Conservation (phyloP, 23 red algal genomes). For the Pyropia yezoensis region DNA sequence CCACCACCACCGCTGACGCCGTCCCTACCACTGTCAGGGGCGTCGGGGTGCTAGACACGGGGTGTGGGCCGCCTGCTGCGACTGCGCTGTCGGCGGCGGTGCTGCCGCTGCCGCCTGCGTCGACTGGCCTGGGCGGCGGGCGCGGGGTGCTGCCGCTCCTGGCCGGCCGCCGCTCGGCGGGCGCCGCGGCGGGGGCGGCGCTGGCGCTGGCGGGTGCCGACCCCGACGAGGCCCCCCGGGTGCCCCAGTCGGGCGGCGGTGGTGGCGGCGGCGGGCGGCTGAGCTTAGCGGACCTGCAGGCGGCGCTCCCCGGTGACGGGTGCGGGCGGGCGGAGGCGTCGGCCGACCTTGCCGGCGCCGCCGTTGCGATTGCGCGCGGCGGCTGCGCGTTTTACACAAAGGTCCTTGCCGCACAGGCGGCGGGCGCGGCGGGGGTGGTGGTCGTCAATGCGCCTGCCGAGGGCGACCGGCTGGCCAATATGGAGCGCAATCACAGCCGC, state of each 20-base stretch:
- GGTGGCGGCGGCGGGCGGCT: background rate
- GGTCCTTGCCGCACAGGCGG: constrained; percentile 45
- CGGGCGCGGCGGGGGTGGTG: constrained; percentile 66
- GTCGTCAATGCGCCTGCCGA: constrained; percentile 60
- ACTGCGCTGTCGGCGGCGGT: constrained; percentile 5
- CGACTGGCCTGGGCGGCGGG: constrained; percentile 1
- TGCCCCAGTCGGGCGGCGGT: background rate
- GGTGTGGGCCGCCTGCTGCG: background rate
- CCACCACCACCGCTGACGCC: no score
- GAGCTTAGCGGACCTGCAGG: background rate
- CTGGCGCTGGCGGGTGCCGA: constrained; percentile 4
- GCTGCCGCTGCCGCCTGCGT: background rate
- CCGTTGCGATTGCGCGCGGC: constrained; percentile 48
- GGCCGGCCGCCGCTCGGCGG: constrained; percentile 9
- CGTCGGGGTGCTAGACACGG: no score
- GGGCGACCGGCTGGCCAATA: constrained; percentile 61
- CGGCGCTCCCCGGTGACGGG: constrained; percentile 25
- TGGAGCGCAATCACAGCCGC: constrained; percentile 57
- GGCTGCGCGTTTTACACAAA: constrained; percentile 75
- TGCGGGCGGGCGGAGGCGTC: constrained; percentile 26
- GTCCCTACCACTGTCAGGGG: no score
- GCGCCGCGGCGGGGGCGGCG: background rate
- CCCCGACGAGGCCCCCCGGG: background rate
- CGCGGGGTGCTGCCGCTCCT: constrained; percentile 7
- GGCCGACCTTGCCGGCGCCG: constrained; percentile 13